These are phyloP conservation scores for Xylaria sp. DNA, from an alignment of 2,329 filamentous ascomycete genomes.

Conservation along the genomic window DNA sequence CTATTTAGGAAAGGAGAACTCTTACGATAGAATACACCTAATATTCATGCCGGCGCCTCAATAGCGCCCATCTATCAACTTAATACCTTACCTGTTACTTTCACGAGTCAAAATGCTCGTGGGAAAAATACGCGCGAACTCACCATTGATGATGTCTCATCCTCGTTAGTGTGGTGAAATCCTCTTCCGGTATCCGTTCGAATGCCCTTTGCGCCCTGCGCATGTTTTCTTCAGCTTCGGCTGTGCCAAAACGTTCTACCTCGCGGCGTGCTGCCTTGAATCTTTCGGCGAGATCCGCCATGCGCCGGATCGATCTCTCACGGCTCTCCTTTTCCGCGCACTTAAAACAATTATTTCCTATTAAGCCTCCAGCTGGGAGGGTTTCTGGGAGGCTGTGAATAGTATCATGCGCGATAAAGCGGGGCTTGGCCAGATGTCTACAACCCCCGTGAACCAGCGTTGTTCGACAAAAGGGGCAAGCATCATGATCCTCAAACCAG, in stretches of 20 bases:
- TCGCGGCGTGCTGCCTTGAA: conserved; percentile 33
- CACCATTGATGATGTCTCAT: conserved; percentile 32
- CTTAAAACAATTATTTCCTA: conserved; percentile 36
- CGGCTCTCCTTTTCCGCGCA: conserved; percentile 35
- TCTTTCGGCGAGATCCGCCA: conserved; percentile 21
- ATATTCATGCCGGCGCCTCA: too few species aligned
- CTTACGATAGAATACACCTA: too few species aligned
- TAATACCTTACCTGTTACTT: neutral
- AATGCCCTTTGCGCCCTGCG: conserved; percentile 36
- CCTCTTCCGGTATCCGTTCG: conserved; percentile 32
- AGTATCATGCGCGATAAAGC: conserved; percentile 46
- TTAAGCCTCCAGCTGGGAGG: conserved; percentile 48
- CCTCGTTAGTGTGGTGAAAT: conserved; percentile 22
- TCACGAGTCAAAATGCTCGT: neutral
- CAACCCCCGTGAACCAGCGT: conserved; percentile 47
- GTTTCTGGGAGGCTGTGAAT: conserved; percentile 52
- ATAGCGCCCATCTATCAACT: too few species aligned
- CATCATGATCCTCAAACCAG: conserved; percentile 44
- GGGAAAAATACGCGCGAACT: conserved; percentile 13
- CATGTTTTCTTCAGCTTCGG: conserved; percentile 29
- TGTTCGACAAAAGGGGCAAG: conserved; percentile 53
- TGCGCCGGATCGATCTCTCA: conserved; percentile 20
- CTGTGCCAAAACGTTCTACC: conserved; percentile 28
- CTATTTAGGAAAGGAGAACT: too few species aligned
- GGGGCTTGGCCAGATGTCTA: conserved; percentile 46